A percentile compares a stretch with the other conserved stretches of the same genome.
These are phyloP conservation scores for Cordyceps javanica DNA, from an alignment of 2,329 filamentous ascomycete species.

Conservation along the genomic window DNA sequence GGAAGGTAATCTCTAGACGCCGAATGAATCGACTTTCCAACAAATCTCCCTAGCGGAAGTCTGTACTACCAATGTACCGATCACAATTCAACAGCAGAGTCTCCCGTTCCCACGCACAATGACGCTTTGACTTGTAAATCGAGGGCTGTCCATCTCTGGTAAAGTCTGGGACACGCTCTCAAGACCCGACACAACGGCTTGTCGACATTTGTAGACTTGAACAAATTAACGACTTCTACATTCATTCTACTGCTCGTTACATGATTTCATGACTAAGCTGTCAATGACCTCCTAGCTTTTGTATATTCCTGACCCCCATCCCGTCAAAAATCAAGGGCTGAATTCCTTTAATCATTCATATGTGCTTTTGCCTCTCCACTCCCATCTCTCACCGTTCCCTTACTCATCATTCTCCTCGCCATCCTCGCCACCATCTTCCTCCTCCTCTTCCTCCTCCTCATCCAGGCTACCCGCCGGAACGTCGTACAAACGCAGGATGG, in stretches of 20 bases:
- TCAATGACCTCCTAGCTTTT: constrained; percentile 9
- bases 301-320: background rate
- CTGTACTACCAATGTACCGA: no score
- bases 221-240: background rate
- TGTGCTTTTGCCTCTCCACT: constrained; percentile 13
- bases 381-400: constrained; percentile 6
- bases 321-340: constrained; percentile 4
- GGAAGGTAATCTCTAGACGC: no score
- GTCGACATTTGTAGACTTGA: background rate
- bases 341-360: constrained; percentile 11
- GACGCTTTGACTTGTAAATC: no score
- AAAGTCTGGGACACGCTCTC: no score
- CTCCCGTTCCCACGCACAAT: no score
- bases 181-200: background rate
- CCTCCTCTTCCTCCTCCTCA: constrained; percentile 72
- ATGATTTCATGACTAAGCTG: background rate
- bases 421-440: constrained; percentile 45
- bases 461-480: constrained; percentile 85
- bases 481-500: constrained; percentile 86
- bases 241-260: constrained; percentile 6
- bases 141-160: no score
- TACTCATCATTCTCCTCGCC: constrained; percentile 28
- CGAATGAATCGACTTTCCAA: no score
- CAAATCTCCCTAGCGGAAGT: no score
- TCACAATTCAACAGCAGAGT: no score